Evolutionary conservation across 148 eudicot genomes (phyloP).

Genomic region (Beta vulgaris): DNA sequence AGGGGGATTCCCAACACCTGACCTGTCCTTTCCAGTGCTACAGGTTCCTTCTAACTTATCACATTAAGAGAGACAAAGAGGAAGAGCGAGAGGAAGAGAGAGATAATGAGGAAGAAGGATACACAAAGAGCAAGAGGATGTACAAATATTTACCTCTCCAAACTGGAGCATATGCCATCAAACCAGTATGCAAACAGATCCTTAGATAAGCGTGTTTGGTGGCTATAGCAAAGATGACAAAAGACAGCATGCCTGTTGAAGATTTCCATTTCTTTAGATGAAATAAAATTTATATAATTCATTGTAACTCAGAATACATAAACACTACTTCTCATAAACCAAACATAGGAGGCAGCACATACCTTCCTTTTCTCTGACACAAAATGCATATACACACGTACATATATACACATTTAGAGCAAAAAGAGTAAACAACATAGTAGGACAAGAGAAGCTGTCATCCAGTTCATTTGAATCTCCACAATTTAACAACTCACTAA

Average conservation of each 20-base stretch:
- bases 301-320: slow-evolving; percentile 5
- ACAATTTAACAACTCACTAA: not conserved
- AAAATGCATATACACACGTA: no score
- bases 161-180: slow-evolving; percentile 66
- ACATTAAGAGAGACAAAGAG: not conserved
- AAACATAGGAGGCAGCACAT: no score
- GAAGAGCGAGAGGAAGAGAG: not conserved
- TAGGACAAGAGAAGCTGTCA: no score
- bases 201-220: slow-evolving; percentile 49
- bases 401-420: no score
- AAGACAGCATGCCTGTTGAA: slow-evolving; percentile 83
- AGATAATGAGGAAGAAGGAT: not conserved
- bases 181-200: slow-evolving; percentile 74
- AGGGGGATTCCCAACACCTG: no score
- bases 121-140: not conserved
- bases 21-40: not conserved
- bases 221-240: slow-evolving; percentile 52
- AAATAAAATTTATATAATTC: not conserved
- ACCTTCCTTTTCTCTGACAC: no score
- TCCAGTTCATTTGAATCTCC: not conserved
- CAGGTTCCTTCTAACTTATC: not conserved
- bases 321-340: not conserved
- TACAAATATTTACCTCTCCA: slow-evolving; percentile 62
- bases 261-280: slow-evolving; percentile 1
- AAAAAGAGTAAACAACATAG: no score